Base-by-base conservation (phyloP, 2,329 filamentous ascomycete species). In the Scedosporium apiospermum region DNA sequence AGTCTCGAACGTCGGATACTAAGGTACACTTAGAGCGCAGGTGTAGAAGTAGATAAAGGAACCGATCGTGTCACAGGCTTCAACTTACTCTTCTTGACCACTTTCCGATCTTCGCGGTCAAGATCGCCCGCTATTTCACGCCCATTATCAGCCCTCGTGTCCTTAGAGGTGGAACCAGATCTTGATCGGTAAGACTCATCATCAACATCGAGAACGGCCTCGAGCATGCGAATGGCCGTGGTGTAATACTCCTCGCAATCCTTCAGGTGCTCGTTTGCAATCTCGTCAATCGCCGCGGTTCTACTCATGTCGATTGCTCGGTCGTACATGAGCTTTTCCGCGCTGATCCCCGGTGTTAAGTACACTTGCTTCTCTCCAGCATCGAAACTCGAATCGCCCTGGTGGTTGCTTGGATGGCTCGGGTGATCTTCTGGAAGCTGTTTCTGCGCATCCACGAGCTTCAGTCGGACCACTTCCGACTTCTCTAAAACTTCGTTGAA, bases 401-500 rank as follows among this genome's bases (percentile, higher is more conserved):
- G 83, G 62, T 91, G 87, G 68, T 96, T 96, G 69, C 79, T 87
- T 0, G 93, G 93, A 70, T 98, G 91, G 67, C 87, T 89, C 0
- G 92, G 89, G 68, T 99, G 93, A 68, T 95, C 90, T 58, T 86
- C 80, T 0, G 95, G 93, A 4, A 99, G 80, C 68, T 87, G 84
- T 72, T 87, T 88, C 73, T 99, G 95, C 4, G 90, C 91, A 65
- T 96, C 91, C 55, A 91, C 80, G 58, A 99, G 82, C 72, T 93
- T 96, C 57, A 93, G 80, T 57, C 91, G 89, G n/a, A 96, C 92
- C 66, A 97, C 83, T 70, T 98, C 93, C 0, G 93, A 93, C 77
- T 99, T 99, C 75, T 97, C 93, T 65, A 98, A 78, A 46, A 96
- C 95, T 72, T 98, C 95, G 71, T 99, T 99, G 81, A 99, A 99